Conservation (phyloP, 768 basidiomycete species). For the Clitopilus hobsonii region DNA sequence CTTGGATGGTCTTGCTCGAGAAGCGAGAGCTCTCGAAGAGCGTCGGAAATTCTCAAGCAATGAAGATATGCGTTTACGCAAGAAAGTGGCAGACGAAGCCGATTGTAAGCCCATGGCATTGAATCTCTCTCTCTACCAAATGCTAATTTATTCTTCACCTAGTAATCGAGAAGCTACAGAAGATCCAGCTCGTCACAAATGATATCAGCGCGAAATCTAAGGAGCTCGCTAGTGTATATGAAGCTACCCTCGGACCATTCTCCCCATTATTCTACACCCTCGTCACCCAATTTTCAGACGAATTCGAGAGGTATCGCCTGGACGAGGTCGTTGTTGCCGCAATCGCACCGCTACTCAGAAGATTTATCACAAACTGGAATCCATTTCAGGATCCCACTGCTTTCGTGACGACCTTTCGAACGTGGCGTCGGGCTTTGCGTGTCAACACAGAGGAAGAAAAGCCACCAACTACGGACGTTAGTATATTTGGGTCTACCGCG, state of each 20-base stretch:
- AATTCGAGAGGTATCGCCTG: constrained; percentile 74
- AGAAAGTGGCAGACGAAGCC: constrained; percentile 72
- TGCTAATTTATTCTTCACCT: constrained; percentile 7
- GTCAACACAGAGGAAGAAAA: constrained; percentile 44
- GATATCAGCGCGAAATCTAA: constrained; percentile 65
- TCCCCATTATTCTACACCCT: constrained; percentile 69
- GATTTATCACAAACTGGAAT: constrained; percentile 73
- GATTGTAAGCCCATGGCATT: constrained; percentile 45
- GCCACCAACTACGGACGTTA: constrained; percentile 40
- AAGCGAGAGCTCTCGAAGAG: constrained; percentile 81
- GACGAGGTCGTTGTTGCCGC: constrained; percentile 95
- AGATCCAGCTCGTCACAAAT: constrained; percentile 69
- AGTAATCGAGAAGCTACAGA: constrained; percentile 79
- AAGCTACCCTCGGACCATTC: constrained; percentile 71
- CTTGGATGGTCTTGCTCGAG: constrained; percentile 83
- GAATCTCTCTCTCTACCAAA: background rate
- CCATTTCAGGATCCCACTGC: constrained; percentile 74
- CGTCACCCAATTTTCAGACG: constrained; percentile 59
- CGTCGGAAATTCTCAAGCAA: constrained; percentile 65
- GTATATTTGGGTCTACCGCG: constrained; percentile 50
- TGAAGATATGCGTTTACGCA: constrained; percentile 69
- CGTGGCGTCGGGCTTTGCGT: constrained; percentile 67
- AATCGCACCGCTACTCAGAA: constrained; percentile 76
- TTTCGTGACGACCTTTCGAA: constrained; percentile 60
- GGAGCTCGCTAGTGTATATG: constrained; percentile 60